phyloP scores from a whole-genome alignment of 148 eudicot genomes.

The Polygonum aviculare region DNA sequence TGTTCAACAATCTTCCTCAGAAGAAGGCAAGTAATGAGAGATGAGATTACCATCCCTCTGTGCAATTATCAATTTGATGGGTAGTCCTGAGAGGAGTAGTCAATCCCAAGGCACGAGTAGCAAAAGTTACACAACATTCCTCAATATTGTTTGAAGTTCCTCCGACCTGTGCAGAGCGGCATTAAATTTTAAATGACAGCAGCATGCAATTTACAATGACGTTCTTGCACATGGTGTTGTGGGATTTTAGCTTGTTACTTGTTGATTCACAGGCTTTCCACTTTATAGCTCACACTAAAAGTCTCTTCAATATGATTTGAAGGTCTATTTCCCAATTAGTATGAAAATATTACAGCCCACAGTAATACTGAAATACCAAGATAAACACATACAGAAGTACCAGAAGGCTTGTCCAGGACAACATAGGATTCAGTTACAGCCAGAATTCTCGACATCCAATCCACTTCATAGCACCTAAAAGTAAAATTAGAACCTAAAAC shows the following conservation, averaged over 20 bases:
- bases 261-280: not conserved
- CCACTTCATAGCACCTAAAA: conserved; percentile 89
- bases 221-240: not conserved
- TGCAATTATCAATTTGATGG: conserved; percentile 97
- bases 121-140: conserved; percentile 90
- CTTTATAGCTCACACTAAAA: not conserved
- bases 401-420: conserved; percentile 91
- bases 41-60: conserved; percentile 83
- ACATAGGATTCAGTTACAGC: conserved; percentile 79
- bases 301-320: not conserved
- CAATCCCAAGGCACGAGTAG: conserved; percentile 82
- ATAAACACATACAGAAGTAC: conserved; percentile 70
- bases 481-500: not conserved
- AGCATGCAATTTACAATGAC: not conserved
- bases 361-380: not conserved
- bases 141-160: conserved; percentile 89
- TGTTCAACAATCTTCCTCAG: not conserved
- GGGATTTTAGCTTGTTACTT: not conserved
- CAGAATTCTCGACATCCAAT: conserved; percentile 84
- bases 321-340: not conserved
- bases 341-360: not conserved
- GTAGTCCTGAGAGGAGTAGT: conserved; percentile 61
- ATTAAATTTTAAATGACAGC: not conserved
- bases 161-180: conserved; percentile 45
- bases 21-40: not conserved